Evolutionary conservation across 768 basidiomycete genomes (phyloP), one percentile per base, ranked within the genome.

Genomic region (Sistotremastrum suecicum): DNA sequence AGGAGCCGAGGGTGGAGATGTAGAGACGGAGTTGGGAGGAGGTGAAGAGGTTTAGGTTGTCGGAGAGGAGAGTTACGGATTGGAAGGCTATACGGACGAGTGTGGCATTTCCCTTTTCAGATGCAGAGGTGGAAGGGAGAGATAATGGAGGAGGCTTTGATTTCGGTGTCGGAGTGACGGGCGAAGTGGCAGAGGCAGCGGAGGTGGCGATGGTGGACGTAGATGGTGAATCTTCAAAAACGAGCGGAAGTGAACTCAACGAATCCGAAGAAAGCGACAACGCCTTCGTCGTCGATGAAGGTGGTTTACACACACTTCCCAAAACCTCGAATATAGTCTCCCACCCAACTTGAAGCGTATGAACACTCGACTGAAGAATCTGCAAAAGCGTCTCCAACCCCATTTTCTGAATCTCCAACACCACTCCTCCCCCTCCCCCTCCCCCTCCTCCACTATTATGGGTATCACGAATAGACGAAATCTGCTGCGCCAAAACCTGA

Each of bases 81-180:
- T 92, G 88, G 65, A 95, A 98, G 0, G 89, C 90, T 37, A 91
- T 86, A 61, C 95, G 86, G 42, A 97, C 80, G 7, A 95, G 71
- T 0, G 74, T 67, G 1, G 72, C 73, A 49, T 84, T 82, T 44
- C 75, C 78, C 56, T 78, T 86, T 55, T 85, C 82, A 43, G 62
- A 73, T 3, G 75, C 64, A 20, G 20, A 20, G 20, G 20, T 20
- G 20, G 20, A 20, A 20, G 20, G 20, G 51, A 71, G 69, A 0
- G 78, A 74, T 32, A 79, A 54, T 4, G 75, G 77, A 4, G 74
- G 62, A 2, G 69, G 64, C 45, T 68, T 57, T 3, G 71, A 64
- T 29, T 67, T 70, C 42, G 53, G 57, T 39, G 60, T 53, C 28
- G 20, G 44, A 44, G 56, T 63, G 39, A 50, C 59, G 41, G 64